Evolutionary conservation across 2,329 filamentous ascomycete genomes (phyloP), one percentile per base, ranked within the genome.

Genomic region (Volutella citrinella): DNA sequence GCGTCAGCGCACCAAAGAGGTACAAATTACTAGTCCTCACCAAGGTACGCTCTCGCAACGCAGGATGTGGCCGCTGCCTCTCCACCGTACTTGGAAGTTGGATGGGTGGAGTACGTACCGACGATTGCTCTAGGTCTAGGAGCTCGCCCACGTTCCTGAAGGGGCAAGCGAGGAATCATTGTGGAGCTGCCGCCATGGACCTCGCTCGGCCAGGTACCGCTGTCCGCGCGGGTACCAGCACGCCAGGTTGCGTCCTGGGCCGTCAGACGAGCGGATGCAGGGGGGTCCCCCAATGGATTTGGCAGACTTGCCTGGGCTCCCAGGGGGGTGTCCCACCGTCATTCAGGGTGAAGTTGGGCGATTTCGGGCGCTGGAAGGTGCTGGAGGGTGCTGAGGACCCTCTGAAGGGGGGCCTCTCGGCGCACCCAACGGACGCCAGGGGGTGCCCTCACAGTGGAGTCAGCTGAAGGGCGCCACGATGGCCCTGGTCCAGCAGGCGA

Each of bases 381-480:
- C 25, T 17, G 21, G 24, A n/a, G 22, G 30, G 17, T 20, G 16
- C 11, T 19, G 11, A 25, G 13, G 29, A 36, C 34, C 32, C 32
- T 30, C 27, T 36, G 37, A 36, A 15, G 28, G 38, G 34, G 35
- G 39, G 24, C 13, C 5, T 10, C 16, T 30, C 16, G 21, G 19
- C n/a, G 13, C 19, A 11, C n/a, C 29, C 26, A 27, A 14, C 27
- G 19, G 27, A 19, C 11, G 32, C 19, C 19, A n/a, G 27, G n/a
- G 14, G 30, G 30, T 25, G 21, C 33, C 32, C 24, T 34, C 40
- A 32, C 41, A 43, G 39, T 32, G 38, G 46, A 51, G 49, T 53
- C 50, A 53, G 50, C 50, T 53, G 49, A 48, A 49, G 34, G 34
- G 45, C 50, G 50, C 50, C 50, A 53, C 50, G 42, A 46, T 36